Conservation (phyloP, 441 rosid species). For the Erodium texanum region DNA sequence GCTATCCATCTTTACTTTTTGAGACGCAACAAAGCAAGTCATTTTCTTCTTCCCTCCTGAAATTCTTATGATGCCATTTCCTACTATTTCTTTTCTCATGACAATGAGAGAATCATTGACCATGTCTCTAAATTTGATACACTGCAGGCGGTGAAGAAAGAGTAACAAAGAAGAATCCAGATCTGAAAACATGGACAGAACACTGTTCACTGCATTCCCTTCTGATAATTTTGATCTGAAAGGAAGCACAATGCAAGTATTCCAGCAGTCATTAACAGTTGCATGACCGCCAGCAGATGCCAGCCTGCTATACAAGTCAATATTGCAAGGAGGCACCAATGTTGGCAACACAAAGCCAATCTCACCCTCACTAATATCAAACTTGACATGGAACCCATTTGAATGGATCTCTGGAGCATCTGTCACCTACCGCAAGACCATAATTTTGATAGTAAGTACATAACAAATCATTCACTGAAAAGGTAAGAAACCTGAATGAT, state of each 20-base stretch:
- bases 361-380: slow-evolving; percentile 90
- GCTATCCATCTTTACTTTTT: slow-evolving; percentile 48
- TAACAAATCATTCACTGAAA: neutral
- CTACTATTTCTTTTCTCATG: slow-evolving; percentile 77
- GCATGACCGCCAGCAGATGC: slow-evolving; percentile 29
- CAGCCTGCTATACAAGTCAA: slow-evolving; percentile 43
- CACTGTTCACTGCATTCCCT: slow-evolving; percentile 44
- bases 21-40: slow-evolving; percentile 93
- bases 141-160: slow-evolving; percentile 84
- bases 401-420: slow-evolving; percentile 99
- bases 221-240: slow-evolving; percentile 58
- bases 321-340: slow-evolving; percentile 58
- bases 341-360: slow-evolving; percentile 96
- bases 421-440: slow-evolving; percentile 54
- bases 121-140: slow-evolving; percentile 70
- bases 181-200: slow-evolving; percentile 74
- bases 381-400: slow-evolving; percentile 92
- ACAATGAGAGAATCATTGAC: slow-evolving; percentile 54
- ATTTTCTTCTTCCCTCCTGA: slow-evolving; percentile 62
- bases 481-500: neutral
- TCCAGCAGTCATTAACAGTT: slow-evolving; percentile 48
- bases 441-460: neutral
- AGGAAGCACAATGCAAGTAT: slow-evolving; percentile 89
- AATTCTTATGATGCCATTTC: slow-evolving; percentile 68
- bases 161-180: slow-evolving; percentile 93